These are phyloP conservation scores for Paecilomyces variotii DNA, from an alignment of 2,329 filamentous ascomycete genomes.

Conservation along the genomic window DNA sequence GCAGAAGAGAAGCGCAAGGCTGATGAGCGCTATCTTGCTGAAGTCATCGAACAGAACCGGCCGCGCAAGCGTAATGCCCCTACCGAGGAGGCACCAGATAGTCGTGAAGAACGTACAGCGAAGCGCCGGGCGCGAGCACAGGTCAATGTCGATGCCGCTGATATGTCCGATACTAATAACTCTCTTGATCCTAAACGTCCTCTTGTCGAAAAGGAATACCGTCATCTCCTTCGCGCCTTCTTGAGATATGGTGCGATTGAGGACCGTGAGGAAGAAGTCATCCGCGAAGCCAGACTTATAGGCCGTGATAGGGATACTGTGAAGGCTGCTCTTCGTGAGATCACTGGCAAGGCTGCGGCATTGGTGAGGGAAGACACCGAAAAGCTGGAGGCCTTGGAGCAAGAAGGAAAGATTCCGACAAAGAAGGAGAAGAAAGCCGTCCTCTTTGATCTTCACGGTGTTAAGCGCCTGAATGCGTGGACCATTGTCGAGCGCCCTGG, in stretches of 20 bases:
- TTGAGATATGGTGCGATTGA: conserved; percentile 86
- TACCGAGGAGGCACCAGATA: conserved; percentile 41
- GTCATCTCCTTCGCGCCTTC: conserved; percentile 83
- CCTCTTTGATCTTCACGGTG: conserved; percentile 84
- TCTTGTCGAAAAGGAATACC: conserved; percentile 83
- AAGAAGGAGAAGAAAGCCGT: conserved; percentile 99
- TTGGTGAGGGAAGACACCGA: conserved; percentile 67
- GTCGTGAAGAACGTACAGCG: conserved; percentile 56
- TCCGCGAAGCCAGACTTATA: conserved; percentile 74
- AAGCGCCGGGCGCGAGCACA: conserved; percentile 65
- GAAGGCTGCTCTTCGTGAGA: conserved; percentile 64
- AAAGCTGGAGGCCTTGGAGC: conserved; percentile 57
- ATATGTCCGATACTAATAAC: conserved; percentile 58
- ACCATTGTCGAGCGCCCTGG: conserved; percentile 86
- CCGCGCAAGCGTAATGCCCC: conserved; percentile 65
- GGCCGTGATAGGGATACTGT: conserved; percentile 79
- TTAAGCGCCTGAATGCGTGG: conserved; percentile 93
- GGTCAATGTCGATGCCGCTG: conserved; percentile 57
- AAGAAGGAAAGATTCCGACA: conserved; percentile 69
- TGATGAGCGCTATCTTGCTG: conserved; percentile 73
- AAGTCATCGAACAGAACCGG: conserved; percentile 75
- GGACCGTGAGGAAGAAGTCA: conserved; percentile 77
- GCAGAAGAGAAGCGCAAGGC: conserved; percentile 78
- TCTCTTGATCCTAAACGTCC: conserved; percentile 76
- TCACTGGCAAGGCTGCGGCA: conserved; percentile 62